These are phyloP conservation scores for Eimeria acervulina DNA, from an alignment of 169 alveolate genomes.

Conservation along the genomic window DNA sequence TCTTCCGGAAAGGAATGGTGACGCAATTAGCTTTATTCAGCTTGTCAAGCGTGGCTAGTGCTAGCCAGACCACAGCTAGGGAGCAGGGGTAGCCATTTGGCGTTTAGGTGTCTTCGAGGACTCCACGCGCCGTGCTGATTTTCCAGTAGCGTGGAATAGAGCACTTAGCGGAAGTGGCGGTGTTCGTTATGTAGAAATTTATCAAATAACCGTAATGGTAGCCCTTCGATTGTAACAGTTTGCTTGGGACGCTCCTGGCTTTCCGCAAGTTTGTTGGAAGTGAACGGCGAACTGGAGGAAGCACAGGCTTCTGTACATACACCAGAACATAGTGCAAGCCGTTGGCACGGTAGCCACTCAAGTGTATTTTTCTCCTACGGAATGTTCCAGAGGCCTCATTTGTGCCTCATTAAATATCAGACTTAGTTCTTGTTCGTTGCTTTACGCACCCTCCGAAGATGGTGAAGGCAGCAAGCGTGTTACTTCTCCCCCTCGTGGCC, in stretches of 20 bases:
- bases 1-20: not conserved
- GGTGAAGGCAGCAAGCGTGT: constrained; percentile 70
- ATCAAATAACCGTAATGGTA: not conserved
- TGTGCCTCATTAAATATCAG: constrained; percentile 41
- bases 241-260: not conserved
- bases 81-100: not conserved
- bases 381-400: constrained; percentile 52
- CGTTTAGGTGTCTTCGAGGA: not conserved
- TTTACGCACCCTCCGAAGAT: not conserved
- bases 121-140: not conserved
- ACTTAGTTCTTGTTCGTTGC: constrained; percentile 35
- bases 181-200: not conserved
- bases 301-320: constrained; percentile 40
- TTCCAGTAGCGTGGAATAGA: not conserved
- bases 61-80: not conserved
- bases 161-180: not conserved
- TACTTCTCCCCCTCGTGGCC: constrained; percentile 76
- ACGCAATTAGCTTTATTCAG: not conserved
- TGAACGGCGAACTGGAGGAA: not conserved
- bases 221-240: not conserved
- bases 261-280: not conserved
- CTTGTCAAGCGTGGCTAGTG: not conserved
- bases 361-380: constrained; percentile 67
- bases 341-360: not conserved
- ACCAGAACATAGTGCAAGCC: not conserved